Evolutionary conservation across 306 rosid species (phyloP).

Genomic region (Prinsepia uniflora): DNA sequence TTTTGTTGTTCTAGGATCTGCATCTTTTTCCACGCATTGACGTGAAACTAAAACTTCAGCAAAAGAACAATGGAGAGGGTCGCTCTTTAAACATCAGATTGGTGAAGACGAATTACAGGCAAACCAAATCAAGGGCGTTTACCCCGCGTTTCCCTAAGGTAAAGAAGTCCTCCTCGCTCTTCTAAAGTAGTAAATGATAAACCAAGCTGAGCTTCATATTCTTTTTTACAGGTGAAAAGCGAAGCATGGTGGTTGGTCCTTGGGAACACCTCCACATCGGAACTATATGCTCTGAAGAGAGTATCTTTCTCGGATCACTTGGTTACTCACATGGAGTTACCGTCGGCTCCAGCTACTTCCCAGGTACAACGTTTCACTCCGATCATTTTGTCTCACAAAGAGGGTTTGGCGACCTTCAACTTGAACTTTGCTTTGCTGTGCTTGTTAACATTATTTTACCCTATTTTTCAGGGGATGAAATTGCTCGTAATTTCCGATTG

Average conservation of each 20-base stretch:
- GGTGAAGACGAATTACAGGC: constrained; percentile 65
- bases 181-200: constrained; percentile 8
- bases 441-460: not conserved
- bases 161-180: not conserved
- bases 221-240: constrained; percentile 62
- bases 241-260: constrained; percentile 99
- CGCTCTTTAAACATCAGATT: constrained; percentile 54
- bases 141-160: constrained; percentile 94
- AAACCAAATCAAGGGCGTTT: constrained; percentile 64
- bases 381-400: not conserved
- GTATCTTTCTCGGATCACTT: constrained; percentile 72
- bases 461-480: constrained; percentile 58
- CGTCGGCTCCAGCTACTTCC: constrained; percentile 33
- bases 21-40: constrained; percentile 67
- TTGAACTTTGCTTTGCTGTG: not conserved
- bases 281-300: constrained; percentile 72
- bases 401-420: no score
- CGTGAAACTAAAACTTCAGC: constrained; percentile 58
- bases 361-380: constrained; percentile 39
- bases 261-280: constrained; percentile 67
- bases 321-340: constrained; percentile 77
- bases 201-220: constrained; percentile 14
- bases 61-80: constrained; percentile 40
- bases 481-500: constrained; percentile 81
- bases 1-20: constrained; percentile 54